Conservation (phyloP, 2,329 filamentous ascomycete species). For the Claviceps fusiformis region DNA sequence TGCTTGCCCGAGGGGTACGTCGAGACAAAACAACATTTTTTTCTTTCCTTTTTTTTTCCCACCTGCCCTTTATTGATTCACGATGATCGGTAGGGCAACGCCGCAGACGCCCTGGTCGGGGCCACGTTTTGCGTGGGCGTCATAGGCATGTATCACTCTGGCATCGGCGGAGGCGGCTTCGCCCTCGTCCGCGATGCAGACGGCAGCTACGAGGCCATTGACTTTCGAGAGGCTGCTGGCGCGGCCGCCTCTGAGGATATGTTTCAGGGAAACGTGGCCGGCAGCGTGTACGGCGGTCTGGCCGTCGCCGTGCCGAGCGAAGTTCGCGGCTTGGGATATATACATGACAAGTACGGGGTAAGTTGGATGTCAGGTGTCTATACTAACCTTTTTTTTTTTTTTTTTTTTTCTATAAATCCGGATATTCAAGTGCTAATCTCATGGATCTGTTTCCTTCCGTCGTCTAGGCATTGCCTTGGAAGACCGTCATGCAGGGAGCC, state of each 20-base stretch:
- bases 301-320: constrained; percentile 62
- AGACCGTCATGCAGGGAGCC: constrained; percentile 58
- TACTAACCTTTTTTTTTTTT: background rate
- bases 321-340: constrained; percentile 62
- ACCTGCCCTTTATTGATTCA: background rate
- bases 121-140: constrained; percentile 65
- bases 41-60: background rate
- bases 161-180: constrained; percentile 85
- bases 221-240: constrained; percentile 82
- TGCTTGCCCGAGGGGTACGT: constrained; percentile 39
- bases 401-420: background rate
- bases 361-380: background rate
- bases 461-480: constrained; percentile 47
- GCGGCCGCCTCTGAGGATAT: constrained; percentile 72
- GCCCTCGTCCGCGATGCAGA: constrained; percentile 61
- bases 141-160: constrained; percentile 64
- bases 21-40: background rate
- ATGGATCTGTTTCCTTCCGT: background rate
- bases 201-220: constrained; percentile 73
- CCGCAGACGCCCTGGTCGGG: constrained; percentile 62
- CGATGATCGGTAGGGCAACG: constrained; percentile 44
- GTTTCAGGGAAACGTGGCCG: constrained; percentile 58
- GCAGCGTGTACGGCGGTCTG: constrained; percentile 59
- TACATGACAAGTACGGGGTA: constrained; percentile 60
- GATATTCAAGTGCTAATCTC: background rate